phyloP scores from a whole-genome alignment of 179 eudicot species.

The Amaranthus tricolor region DNA sequence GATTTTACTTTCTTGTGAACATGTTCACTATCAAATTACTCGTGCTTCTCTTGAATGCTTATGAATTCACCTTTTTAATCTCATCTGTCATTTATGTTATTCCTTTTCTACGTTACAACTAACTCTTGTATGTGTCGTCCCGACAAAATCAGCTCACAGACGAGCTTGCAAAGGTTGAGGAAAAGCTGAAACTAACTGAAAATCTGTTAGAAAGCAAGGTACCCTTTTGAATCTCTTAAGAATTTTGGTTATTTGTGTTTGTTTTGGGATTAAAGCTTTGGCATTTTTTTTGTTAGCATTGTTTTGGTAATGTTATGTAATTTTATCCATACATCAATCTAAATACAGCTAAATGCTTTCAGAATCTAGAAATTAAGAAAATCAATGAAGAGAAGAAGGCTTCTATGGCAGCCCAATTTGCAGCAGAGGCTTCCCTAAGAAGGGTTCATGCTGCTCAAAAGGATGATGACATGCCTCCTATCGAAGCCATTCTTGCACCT shows the following conservation, averaged over 20 bases:
- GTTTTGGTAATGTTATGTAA: too few species aligned
- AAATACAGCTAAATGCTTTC: slow-evolving; percentile 21
- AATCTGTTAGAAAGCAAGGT: slow-evolving; percentile 86
- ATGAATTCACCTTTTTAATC: background rate
- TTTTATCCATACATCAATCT: slow-evolving; percentile 3
- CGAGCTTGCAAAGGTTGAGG: slow-evolving; percentile 76
- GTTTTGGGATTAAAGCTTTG: too few species aligned
- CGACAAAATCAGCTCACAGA: slow-evolving; percentile 63
- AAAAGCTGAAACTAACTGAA: slow-evolving; percentile 82
- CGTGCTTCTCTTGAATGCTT: background rate
- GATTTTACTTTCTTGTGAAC: background rate
- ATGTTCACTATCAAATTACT: background rate
- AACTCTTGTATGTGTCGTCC: slow-evolving; percentile 16
- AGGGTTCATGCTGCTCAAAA: slow-evolving; percentile 97
- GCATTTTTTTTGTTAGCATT: too few species aligned
- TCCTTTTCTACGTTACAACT: slow-evolving; percentile 10
- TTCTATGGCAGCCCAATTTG: slow-evolving; percentile 98
- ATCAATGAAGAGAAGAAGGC: slow-evolving; percentile 96
- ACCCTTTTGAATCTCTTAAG: slow-evolving; percentile 19
- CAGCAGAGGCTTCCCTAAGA: slow-evolving; percentile 94
- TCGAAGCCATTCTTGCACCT: slow-evolving; percentile 95
- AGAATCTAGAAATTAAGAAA: slow-evolving; percentile 93
- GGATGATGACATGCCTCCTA: slow-evolving; percentile 98
- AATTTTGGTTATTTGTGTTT: too few species aligned
- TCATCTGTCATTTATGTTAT: background rate